These are phyloP conservation scores for Calonectria hongkongensis DNA, from an alignment of 2,329 filamentous ascomycete species.

Conservation along the genomic window DNA sequence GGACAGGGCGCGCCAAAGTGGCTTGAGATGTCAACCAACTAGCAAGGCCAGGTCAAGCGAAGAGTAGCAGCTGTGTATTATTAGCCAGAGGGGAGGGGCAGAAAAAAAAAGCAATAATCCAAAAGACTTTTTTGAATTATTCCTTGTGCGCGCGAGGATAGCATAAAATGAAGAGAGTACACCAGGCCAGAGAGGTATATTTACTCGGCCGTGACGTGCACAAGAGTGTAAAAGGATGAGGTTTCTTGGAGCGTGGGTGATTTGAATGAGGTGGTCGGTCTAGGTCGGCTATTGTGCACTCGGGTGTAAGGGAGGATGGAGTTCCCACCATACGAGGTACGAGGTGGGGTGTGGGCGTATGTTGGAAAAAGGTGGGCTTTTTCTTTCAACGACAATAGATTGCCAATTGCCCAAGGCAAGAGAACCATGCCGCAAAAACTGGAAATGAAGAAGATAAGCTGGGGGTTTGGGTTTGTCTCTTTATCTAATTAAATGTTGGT, in stretches of 20 bases:
- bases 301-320: constrained; percentile 48
- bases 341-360: neutral
- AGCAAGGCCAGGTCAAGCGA: neutral
- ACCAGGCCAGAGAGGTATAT: neutral
- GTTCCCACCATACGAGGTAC: neutral
- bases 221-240: constrained; percentile 18
- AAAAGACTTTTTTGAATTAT: constrained; percentile 16
- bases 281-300: constrained; percentile 52
- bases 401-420: neutral
- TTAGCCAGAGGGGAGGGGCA: neutral
- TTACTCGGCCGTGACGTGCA: neutral
- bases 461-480: neutral
- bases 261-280: constrained; percentile 49
- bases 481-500: neutral
- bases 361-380: neutral
- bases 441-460: neutral
- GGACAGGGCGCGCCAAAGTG: neutral
- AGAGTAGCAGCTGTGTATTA: neutral
- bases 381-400: neutral
- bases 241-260: constrained; percentile 33
- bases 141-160: neutral
- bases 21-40: neutral
- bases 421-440: no score
- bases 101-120: neutral
- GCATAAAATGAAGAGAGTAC: constrained; percentile 5